Evolutionary conservation across 305 asterid species (phyloP), one percentile per base, ranked within the genome.

Genomic region (Rubia tinctorum): DNA sequence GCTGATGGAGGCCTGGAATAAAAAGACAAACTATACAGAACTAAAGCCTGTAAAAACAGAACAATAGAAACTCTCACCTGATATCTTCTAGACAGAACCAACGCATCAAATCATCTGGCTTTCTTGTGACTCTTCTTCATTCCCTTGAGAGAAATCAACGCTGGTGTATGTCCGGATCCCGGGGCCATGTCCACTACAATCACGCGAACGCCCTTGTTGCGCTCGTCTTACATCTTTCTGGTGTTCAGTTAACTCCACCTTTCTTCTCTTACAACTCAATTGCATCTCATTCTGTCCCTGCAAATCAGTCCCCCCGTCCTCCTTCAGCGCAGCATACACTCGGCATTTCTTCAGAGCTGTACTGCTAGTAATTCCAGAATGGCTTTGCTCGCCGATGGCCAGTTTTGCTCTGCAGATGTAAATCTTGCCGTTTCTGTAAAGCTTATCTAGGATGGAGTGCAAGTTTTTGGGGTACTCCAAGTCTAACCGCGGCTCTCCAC

Each of bases 181-280:
- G 25, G 92, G 96, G 68, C 98, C 96, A 42, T 81, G 94, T 18
- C 93, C 89, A 77, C 58, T 74, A 78, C 92, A 84, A 80, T 90
- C 97, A 69, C 66, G 80, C 6, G 78, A 56, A 42, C 89, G 83
- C 62, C 97, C 97, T 83, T 85, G 90, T 63, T 88, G 96, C 47
- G 92, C 96, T 75, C 86, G 83, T 81, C 96, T 85, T 75, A 90
- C 96, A 86, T 90, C 98, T 73, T 79, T 90, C 81, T 90, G 93
- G 82, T 80, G 96, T 60, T 90, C 97, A 2, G 96, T 92, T 76
- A 92, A 83, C 78, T 86, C 90, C 56, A 70, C 73, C 7, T 75
- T 72, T 80, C 80, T 85, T 78, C 96, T 79, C 84, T 88, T 90
- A 30, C 80, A 77, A 45, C 81, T 79, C 39, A 42, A 40, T 62